These are phyloP conservation scores for Simmondsia chinensis DNA, from an alignment of 148 eudicot species.

Conservation along the genomic window DNA sequence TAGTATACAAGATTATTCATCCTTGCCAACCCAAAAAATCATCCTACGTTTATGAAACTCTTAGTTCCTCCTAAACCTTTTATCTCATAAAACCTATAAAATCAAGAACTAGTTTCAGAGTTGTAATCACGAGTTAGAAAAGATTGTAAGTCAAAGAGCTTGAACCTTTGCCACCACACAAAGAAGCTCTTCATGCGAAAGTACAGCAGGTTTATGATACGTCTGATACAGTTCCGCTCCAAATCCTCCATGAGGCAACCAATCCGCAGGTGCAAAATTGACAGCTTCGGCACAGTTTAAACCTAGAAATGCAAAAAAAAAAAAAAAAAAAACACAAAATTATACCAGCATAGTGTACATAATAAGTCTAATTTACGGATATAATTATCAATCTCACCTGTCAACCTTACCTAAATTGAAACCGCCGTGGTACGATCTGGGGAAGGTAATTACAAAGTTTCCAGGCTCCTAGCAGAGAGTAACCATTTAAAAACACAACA, in stretches of 20 bases:
- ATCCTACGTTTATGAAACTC: too few relatives aligned
- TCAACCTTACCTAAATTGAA: constrained; percentile 75
- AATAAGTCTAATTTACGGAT: background rate
- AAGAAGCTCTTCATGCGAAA: constrained; percentile 94
- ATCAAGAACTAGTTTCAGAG: background rate
- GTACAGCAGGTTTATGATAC: constrained; percentile 84
- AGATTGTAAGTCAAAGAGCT: constrained; percentile 7
- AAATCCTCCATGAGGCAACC: constrained; percentile 97
- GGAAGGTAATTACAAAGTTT: constrained; percentile 96
- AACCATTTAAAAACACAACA: constrained; percentile 5
- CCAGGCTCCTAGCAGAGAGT: constrained; percentile 79
- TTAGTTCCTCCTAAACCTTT: too few relatives aligned
- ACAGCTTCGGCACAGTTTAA: constrained; percentile 99
- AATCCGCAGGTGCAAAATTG: constrained; percentile 99
- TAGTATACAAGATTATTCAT: too few relatives aligned
- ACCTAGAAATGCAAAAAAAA: constrained; percentile 32
- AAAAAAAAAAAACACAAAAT: constrained; percentile 7
- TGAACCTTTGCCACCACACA: constrained; percentile 88
- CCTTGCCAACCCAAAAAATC: too few relatives aligned
- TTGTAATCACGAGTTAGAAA: too few relatives aligned
- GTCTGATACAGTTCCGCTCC: constrained; percentile 86
- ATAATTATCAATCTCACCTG: constrained; percentile 2
- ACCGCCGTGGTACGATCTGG: constrained; percentile 97
- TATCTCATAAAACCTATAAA: background rate
- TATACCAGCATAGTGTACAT: constrained; percentile 7